Base-by-base conservation (phyloP, 2,329 filamentous ascomycete species). In the Dryadomyces quercus-mongolicae region DNA sequence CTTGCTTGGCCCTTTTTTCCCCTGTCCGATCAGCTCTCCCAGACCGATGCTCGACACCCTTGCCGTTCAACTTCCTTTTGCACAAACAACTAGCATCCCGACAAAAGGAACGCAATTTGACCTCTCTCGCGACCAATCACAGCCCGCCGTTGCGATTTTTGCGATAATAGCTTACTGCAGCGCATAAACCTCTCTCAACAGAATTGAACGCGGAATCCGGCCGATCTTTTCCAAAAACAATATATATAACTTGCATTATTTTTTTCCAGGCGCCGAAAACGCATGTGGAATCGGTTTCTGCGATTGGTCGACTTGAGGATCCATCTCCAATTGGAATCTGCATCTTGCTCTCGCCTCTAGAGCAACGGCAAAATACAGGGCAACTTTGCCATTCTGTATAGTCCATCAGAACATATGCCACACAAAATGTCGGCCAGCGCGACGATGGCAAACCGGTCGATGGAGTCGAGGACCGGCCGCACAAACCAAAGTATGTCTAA, bases 381-480 rank as follows among this genome's bases (percentile, higher is more conserved):
- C 8, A 4, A 9, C 36, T 40, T 16, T 5, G 3, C 36, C 13
- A 2, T n/a, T 4, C 15, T 44, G n/a, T 44, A n/a, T 20, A n/a
- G 42, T 31, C 25, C n/a, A n/a, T n/a, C n/a, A n/a, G 25, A 4
- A 20, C 13, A 40, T 36, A 50, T 36, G 42, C n/a, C 22, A 20
- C 44, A 15, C 20, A 42, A 43, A 21, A 49, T 49, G 45, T 16
- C 52, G 2, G 25, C 48, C 5, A 54, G 20, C 13, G 43, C 48
- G 15, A 38, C n/a, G 3, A 42, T 22, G 3, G n/a, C 43, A 58
- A 71, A 65, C 64, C 79, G 79, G 62, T 72, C 79, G 52, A 85
- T 84, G 81, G 77, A 90, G 74, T 88, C 86, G 58, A 80, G 87
- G 64, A 84, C 81, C 54, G 87, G 87, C 63, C 79, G 88, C 67